phyloP scores from a whole-genome alignment of 2,329 filamentous ascomycete genomes.

The Lachnum nothofagi region DNA sequence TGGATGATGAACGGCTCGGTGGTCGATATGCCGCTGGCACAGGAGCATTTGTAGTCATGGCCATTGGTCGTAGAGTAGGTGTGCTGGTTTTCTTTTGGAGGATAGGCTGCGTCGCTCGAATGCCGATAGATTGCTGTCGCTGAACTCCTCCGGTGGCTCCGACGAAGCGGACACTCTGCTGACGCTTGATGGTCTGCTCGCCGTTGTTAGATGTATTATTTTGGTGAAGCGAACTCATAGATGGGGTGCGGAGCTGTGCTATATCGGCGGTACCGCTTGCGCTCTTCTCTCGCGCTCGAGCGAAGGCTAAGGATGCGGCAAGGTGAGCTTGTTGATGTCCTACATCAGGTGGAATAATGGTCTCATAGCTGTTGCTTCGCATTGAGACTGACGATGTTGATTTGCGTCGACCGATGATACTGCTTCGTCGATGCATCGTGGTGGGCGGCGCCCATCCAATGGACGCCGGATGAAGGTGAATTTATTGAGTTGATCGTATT shows the following conservation, averaged over 20 bases:
- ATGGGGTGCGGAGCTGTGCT: too few species aligned
- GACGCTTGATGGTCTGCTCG: constrained; percentile 35
- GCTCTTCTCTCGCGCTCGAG: constrained; percentile 43
- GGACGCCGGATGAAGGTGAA: constrained; percentile 18
- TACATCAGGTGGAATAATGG: constrained; percentile 44
- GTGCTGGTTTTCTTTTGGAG: constrained; percentile 17
- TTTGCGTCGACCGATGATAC: constrained; percentile 48
- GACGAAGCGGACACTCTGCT: constrained; percentile 52
- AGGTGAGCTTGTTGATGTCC: constrained; percentile 56
- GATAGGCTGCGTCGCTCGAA: constrained; percentile 17
- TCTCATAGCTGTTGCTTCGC: constrained; percentile 43
- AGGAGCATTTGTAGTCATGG: constrained; percentile 27
- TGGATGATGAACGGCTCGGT: constrained; percentile 31
- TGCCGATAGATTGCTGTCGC: constrained; percentile 23
- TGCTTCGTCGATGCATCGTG: constrained; percentile 37
- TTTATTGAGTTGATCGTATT: constrained; percentile 26
- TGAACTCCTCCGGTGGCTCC: constrained; percentile 28
- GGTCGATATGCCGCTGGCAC: constrained; percentile 29
- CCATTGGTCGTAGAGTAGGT: constrained; percentile 23
- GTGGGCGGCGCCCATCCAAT: constrained; percentile 18
- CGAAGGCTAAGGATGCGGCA: constrained; percentile 58
- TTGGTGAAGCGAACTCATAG: constrained; percentile 18
- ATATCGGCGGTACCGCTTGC: constrained; percentile 35
- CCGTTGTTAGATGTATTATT: constrained; percentile 23
- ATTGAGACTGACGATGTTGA: constrained; percentile 48